These are phyloP conservation scores for Exophiala lecanii-corni DNA, from an alignment of 2,329 filamentous ascomycete species.

Conservation along the genomic window DNA sequence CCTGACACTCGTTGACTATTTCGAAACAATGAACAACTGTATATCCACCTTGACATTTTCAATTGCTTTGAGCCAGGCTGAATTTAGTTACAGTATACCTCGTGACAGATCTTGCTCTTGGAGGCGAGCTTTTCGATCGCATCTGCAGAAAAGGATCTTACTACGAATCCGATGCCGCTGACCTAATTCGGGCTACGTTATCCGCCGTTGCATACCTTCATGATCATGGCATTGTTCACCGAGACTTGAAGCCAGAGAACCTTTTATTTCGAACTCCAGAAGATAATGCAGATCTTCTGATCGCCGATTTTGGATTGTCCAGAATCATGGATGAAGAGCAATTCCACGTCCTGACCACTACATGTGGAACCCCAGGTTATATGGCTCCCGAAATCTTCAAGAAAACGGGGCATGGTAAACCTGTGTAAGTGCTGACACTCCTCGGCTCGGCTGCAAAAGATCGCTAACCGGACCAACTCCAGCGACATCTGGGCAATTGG, in stretches of 20 bases:
- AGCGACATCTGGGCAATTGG: conserved; percentile 95
- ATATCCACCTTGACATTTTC: conserved; percentile 28
- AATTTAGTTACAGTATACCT: conserved; percentile 67
- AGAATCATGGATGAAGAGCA: conserved; percentile 99
- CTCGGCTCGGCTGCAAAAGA: background rate
- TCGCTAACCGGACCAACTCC: background rate
- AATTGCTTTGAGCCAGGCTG: background rate
- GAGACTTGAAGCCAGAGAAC: conserved; percentile 96
- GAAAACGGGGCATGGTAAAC: conserved; percentile 95
- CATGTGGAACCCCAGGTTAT: conserved; percentile 94
- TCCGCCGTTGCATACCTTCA: conserved; percentile 98
- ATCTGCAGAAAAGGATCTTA: conserved; percentile 98
- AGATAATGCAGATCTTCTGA: conserved; percentile 93
- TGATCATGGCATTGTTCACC: conserved; percentile 97
- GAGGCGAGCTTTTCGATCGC: conserved; percentile 94
- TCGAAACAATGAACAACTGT: conserved; percentile 99
- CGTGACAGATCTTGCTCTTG: conserved; percentile 91
- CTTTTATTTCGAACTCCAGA: conserved; percentile 94
- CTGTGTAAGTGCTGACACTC: conserved; percentile 60
- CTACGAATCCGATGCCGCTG: conserved; percentile 94
- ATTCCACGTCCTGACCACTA: conserved; percentile 95
- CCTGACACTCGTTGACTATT: conserved; percentile 95
- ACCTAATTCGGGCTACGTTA: conserved; percentile 88
- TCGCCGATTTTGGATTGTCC: conserved; percentile 92
- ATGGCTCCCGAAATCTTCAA: conserved; percentile 99